Evolutionary conservation across 2,329 filamentous ascomycete species (phyloP).

Genomic region (Trichophyton rubrum): DNA sequence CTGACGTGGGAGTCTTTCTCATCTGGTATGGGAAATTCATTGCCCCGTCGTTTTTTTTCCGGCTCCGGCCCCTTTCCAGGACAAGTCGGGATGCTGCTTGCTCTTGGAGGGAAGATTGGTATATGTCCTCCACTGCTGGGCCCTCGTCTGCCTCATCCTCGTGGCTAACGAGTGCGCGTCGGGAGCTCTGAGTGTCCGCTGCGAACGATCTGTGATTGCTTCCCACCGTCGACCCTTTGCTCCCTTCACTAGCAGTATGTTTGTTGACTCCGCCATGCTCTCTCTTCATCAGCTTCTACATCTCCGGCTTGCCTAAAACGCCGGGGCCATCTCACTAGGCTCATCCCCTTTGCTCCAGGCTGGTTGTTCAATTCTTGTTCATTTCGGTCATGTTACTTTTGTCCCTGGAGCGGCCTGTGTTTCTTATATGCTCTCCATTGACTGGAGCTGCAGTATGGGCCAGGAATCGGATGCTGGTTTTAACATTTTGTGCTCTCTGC

Average conservation of each 20-base stretch:
- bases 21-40: constrained; percentile 27
- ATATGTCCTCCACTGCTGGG: constrained; percentile 4
- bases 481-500: constrained; percentile 1
- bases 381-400: constrained; percentile 9
- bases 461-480: constrained; percentile 42
- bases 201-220: constrained; percentile 7
- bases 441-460: constrained; percentile 16
- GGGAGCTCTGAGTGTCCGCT: neutral
- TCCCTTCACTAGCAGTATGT: neutral
- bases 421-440: constrained; percentile 18
- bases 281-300: neutral
- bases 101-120: neutral
- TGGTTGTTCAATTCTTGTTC: constrained; percentile 22
- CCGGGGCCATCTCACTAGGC: constrained; percentile 27
- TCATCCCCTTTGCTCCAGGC: constrained; percentile 45
- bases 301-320: too few species aligned
- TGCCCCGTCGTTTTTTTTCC: constrained; percentile 10
- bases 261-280: neutral
- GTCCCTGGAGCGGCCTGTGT: constrained; percentile 24
- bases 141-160: constrained; percentile 2
- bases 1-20: constrained; percentile 14
- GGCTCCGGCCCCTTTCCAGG: constrained; percentile 11
- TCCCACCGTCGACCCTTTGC: constrained; percentile 2
- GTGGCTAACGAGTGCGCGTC: neutral
- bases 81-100: constrained; percentile 5